A percentile compares a stretch with the other conserved stretches of the same genome.
Conservation (phyloP, 2,329 filamentous ascomycete species). For the Calonectria montana region DNA sequence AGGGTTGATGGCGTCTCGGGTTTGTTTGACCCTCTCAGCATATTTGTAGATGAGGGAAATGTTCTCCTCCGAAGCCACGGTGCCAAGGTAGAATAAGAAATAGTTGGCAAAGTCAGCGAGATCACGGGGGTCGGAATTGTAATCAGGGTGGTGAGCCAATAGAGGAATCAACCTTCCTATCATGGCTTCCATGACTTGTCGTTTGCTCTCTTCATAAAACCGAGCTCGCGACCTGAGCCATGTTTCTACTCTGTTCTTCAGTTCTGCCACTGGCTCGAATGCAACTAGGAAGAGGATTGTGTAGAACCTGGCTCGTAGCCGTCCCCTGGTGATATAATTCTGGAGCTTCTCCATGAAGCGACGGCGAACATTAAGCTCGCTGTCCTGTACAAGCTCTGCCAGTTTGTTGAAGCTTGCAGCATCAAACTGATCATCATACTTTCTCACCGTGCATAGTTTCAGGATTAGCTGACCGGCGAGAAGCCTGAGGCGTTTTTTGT, state of each 20-base stretch:
- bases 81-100: conserved; percentile 87
- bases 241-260: conserved; percentile 81
- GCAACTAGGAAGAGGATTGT: conserved; percentile 90
- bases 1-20: conserved; percentile 80
- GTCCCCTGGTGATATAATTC: conserved; percentile 84
- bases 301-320: conserved; percentile 82
- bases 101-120: conserved; percentile 88
- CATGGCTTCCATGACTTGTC: conserved; percentile 79
- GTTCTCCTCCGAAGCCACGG: conserved; percentile 87
- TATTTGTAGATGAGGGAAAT: conserved; percentile 91
- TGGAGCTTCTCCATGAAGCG: conserved; percentile 88
- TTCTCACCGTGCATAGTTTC: conserved; percentile 83
- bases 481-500: conserved; percentile 84
- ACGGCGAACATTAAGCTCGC: conserved; percentile 76
- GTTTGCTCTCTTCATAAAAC: conserved; percentile 68
- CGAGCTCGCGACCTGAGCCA: conserved; percentile 89
- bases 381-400: conserved; percentile 84
- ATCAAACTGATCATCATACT: conserved; percentile 80
- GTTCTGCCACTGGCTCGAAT: conserved; percentile 82
- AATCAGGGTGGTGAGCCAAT: conserved; percentile 94
- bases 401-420: conserved; percentile 83
- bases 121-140: conserved; percentile 72
- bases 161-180: conserved; percentile 88
- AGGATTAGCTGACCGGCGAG: conserved; percentile 83
- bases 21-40: conserved; percentile 92